A percentile compares a stretch with the other conserved stretches of the same genome.
These are phyloP conservation scores for Collybiopsis confluens DNA, from an alignment of 768 basidiomycete species.

Conservation along the genomic window DNA sequence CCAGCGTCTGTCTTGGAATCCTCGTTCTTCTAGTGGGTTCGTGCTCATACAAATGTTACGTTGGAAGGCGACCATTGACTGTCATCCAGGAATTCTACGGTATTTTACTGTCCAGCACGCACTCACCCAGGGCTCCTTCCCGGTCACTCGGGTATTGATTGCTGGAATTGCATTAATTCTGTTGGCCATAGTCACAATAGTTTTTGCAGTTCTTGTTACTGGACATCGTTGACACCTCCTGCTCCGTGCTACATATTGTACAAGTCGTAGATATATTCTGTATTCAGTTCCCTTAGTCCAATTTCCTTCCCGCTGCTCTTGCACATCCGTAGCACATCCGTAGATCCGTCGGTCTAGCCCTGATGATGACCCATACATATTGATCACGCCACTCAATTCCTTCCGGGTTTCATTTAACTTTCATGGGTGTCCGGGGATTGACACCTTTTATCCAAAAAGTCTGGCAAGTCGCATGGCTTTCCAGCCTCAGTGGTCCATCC, in stretches of 20 bases:
- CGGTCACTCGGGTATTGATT: constrained; percentile 1
- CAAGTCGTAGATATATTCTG: too few relatives aligned
- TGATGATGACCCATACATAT: too few relatives aligned
- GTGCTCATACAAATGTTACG: not conserved
- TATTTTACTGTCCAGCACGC: constrained; percentile 2
- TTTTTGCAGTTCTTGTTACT: constrained; percentile 2
- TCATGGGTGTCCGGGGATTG: constrained; percentile 71
- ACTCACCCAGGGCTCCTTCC: not conserved
- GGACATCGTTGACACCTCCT: not conserved
- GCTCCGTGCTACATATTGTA: too few relatives aligned
- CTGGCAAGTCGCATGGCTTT: constrained; percentile 45
- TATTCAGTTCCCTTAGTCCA: too few relatives aligned
- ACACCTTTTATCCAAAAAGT: constrained; percentile 64
- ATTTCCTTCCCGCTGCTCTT: too few relatives aligned
- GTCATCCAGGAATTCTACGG: not conserved
- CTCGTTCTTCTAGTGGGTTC: not conserved
- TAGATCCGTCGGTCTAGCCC: too few relatives aligned
- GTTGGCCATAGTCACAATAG: not conserved
- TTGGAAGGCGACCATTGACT: not conserved
- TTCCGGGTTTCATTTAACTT: not conserved
- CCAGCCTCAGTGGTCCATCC: not conserved
- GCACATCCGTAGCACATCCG: too few relatives aligned
- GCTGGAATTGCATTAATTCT: not conserved
- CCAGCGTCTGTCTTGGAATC: not conserved
- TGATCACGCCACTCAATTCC: too few relatives aligned